Evolutionary conservation across 2,329 filamentous ascomycete species (phyloP).

Genomic region (Chaetomiaceae sp.): DNA sequence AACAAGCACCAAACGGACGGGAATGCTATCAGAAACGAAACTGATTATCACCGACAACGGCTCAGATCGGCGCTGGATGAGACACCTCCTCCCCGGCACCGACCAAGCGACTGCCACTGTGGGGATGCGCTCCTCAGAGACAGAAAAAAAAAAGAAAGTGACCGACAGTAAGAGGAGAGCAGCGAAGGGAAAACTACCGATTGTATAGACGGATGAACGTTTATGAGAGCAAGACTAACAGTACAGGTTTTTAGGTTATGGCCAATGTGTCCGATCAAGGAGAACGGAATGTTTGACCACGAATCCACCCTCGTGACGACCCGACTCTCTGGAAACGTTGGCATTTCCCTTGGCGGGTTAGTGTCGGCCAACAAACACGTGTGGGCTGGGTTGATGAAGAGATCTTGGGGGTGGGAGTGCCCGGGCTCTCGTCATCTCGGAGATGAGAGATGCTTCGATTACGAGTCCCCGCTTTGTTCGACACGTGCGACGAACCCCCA

Average conservation of each 20-base stretch:
- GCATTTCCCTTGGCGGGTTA: neutral
- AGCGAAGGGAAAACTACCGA: no score
- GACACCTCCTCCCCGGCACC: neutral
- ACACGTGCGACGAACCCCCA: conserved; percentile 12
- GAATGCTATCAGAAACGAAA: conserved; percentile 5
- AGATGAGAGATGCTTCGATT: conserved; percentile 10
- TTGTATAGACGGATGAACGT: no score
- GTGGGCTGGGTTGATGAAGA: neutral
- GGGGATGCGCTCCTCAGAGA: no score
- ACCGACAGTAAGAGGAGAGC: no score
- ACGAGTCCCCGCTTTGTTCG: conserved; percentile 13
- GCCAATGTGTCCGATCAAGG: no score
- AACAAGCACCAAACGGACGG: conserved; percentile 1
- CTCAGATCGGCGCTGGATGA: conserved; percentile 7
- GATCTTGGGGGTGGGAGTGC: no score
- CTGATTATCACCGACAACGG: conserved; percentile 6
- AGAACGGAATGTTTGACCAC: no score
- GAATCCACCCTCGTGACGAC: neutral
- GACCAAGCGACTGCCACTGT: no score
- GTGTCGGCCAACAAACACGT: neutral
- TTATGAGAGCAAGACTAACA: no score
- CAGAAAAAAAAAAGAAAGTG: no score
- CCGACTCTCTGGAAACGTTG: neutral
- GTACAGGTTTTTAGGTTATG: no score
- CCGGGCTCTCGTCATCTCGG: conserved; percentile 20